Conservation (phyloP, 2,329 filamentous ascomycete genomes). For the Nigrospora sphaerica region DNA sequence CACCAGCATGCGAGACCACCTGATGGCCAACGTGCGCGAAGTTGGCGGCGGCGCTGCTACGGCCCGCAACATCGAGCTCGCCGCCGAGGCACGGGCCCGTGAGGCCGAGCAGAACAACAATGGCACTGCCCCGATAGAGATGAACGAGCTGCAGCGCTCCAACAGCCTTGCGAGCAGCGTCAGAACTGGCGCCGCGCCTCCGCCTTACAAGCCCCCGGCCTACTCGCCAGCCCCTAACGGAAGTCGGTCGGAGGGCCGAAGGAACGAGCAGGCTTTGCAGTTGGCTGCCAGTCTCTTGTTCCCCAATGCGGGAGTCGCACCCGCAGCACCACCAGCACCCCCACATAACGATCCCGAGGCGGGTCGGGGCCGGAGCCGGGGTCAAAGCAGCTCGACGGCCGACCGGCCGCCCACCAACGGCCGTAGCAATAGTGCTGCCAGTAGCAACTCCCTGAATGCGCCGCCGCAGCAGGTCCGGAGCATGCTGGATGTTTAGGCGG, state of each 20-base stretch:
- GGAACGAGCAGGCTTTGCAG: constrained; percentile 35
- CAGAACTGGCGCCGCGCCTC: constrained; percentile 12
- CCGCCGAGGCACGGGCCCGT: constrained; percentile 28
- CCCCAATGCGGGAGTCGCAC: constrained; percentile 27
- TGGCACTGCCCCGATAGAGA: constrained; percentile 28
- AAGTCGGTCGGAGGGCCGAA: constrained; percentile 36
- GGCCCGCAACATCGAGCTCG: constrained; percentile 28
- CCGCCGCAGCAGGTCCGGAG: constrained; percentile 49
- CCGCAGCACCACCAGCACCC: constrained; percentile 32
- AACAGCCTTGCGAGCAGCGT: constrained; percentile 15
- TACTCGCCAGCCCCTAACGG: constrained; percentile 19
- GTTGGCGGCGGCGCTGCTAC: constrained; percentile 41
- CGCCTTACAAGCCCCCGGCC: constrained; percentile 11
- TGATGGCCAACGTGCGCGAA: constrained; percentile 48
- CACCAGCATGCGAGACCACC: constrained; percentile 41
- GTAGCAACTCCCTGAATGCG: constrained; percentile 36
- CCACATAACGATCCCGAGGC: constrained; percentile 17
- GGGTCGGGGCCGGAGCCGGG: constrained; percentile 16
- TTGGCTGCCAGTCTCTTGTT: constrained; percentile 40
- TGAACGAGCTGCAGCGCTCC: constrained; percentile 27
- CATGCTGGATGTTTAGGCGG: constrained; percentile 47
- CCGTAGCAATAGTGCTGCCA: constrained; percentile 38
- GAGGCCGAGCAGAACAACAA: constrained; percentile 17
- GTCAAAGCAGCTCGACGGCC: background rate
- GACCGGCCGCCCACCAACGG: constrained; percentile 18